Evolutionary conservation across 2,329 filamentous ascomycete genomes (phyloP), one percentile per base, ranked within the genome.

Genomic region (Cladosporium phlei): DNA sequence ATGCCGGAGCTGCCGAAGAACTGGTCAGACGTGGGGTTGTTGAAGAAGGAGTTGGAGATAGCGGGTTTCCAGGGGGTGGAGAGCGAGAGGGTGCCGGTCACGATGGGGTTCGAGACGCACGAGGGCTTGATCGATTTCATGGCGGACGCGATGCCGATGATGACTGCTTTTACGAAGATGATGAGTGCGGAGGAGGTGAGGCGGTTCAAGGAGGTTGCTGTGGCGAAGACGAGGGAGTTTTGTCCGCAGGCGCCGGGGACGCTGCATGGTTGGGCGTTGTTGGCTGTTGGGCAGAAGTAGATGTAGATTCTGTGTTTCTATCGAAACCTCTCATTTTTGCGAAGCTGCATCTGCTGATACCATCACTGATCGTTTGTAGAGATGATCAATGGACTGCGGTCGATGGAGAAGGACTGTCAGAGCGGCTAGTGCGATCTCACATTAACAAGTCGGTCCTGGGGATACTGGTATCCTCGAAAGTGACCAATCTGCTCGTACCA

Each of bases 51-150:
- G 50, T 37, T 65, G 16, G 48, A 59, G 38, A 51, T 51, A 19
- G 61, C 61, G 12, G 58, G 58, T 2, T 64, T 64, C 37, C 39
- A 43, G 30, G 55, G 63, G n/a, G 52, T 60, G 10, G 47, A 51
- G 10, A 39, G 46, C 1, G 48, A 55, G 22, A 43, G 55, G 17
- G 57, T 62, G 12, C 37, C 44, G 19, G 59, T 60, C 5, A 37
- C 49, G 22, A 57, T 63, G 57, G 29, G 25, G 11, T 58, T 55
- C 21, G 52, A 60, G 34, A 32, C 34, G 14, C 50, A 54, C 16
- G 53, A 55, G 28, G 21, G 35, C 5, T 46, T 56, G 33, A 40
- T 54, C n/a, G 49, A 59, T 7, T 47, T 58, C 9, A 38, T 58
- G 40, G 46, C 50, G 11, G 47, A 17, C 24, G 55, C 52, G 38